phyloP scores from a whole-genome alignment of 441 rosid species.

The Brassica balearica region DNA sequence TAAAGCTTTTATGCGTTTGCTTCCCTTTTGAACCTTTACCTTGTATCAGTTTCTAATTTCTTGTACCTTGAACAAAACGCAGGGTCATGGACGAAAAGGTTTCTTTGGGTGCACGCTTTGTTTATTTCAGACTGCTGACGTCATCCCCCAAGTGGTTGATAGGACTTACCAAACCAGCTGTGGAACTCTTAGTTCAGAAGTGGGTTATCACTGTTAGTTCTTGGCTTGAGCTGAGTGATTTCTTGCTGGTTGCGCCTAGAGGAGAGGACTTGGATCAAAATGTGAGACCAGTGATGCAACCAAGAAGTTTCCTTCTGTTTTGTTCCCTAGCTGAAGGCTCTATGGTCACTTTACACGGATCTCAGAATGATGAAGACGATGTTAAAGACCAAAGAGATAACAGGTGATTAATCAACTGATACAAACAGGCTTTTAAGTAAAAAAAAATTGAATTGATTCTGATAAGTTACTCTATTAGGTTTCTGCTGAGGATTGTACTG shows the following conservation, averaged over 20 bases:
- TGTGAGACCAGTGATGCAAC: neutral
- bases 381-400: slow-evolving; percentile 8
- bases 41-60: neutral
- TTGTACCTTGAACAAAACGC: no score
- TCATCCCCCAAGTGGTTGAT: no score
- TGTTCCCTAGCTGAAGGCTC: slow-evolving; percentile 37
- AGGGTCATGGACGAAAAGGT: no score
- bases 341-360: slow-evolving; percentile 20
- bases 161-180: no score
- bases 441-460: neutral
- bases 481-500: slow-evolving; percentile 31
- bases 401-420: slow-evolving; percentile 1
- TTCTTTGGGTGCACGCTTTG: no score
- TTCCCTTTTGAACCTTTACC: neutral
- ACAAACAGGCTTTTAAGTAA: neutral
- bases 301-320: neutral
- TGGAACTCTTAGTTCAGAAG: slow-evolving; percentile 7
- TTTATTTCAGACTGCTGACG: no score
- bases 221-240: slow-evolving; percentile 36
- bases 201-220: slow-evolving; percentile 31
- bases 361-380: slow-evolving; percentile 29
- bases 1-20: slow-evolving; percentile 3
- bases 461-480: slow-evolving; percentile 27
- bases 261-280: neutral
- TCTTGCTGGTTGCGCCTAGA: slow-evolving; percentile 25